Conservation (phyloP, 2,329 filamentous ascomycete species). For the Aspergillus aculeatinus region DNA sequence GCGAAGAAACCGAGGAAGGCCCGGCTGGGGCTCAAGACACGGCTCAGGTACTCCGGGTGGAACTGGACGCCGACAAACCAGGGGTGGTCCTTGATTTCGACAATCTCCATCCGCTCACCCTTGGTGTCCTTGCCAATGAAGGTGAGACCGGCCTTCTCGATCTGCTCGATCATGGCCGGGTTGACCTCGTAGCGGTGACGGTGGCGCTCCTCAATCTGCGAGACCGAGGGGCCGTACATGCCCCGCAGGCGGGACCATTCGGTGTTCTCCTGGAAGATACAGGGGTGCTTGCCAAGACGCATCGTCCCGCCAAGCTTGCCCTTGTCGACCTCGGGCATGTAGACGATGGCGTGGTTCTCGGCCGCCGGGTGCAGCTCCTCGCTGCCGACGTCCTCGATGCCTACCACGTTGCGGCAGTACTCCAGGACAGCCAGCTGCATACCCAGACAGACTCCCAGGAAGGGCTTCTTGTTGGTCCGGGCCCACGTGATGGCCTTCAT, state of each 20-base stretch:
- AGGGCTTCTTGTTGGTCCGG: slow-evolving; percentile 75
- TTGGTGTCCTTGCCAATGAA: slow-evolving; percentile 79
- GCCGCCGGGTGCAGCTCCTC: slow-evolving; percentile 57
- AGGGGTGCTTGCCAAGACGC: slow-evolving; percentile 74
- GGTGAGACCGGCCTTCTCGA: slow-evolving; percentile 67
- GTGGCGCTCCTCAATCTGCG: slow-evolving; percentile 69
- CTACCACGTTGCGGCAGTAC: slow-evolving; percentile 73
- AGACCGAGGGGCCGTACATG: slow-evolving; percentile 62
- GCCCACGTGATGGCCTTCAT: slow-evolving; percentile 84
- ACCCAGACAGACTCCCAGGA: slow-evolving; percentile 85
- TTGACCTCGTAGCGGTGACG: slow-evolving; percentile 91
- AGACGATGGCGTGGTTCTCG: slow-evolving; percentile 73
- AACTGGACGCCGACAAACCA: slow-evolving; percentile 86
- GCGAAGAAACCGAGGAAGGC: slow-evolving; percentile 85
- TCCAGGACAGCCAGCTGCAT: slow-evolving; percentile 94
- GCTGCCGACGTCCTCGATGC: slow-evolving; percentile 57
- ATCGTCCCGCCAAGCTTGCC: slow-evolving; percentile 81
- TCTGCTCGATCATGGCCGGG: slow-evolving; percentile 67
- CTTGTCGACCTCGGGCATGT: slow-evolving; percentile 86
- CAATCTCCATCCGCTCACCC: slow-evolving; percentile 76
- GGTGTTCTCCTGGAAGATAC: slow-evolving; percentile 70
- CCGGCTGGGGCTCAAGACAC: slow-evolving; percentile 70
- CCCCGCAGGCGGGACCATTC: slow-evolving; percentile 77
- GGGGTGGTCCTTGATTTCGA: slow-evolving; percentile 79
- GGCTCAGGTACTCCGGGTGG: slow-evolving; percentile 80